A percentile compares a stretch with the other conserved stretches of the same genome.
phyloP scores from a whole-genome alignment of 352 stramenopile genomes.

The Phytophthora parvispora region DNA sequence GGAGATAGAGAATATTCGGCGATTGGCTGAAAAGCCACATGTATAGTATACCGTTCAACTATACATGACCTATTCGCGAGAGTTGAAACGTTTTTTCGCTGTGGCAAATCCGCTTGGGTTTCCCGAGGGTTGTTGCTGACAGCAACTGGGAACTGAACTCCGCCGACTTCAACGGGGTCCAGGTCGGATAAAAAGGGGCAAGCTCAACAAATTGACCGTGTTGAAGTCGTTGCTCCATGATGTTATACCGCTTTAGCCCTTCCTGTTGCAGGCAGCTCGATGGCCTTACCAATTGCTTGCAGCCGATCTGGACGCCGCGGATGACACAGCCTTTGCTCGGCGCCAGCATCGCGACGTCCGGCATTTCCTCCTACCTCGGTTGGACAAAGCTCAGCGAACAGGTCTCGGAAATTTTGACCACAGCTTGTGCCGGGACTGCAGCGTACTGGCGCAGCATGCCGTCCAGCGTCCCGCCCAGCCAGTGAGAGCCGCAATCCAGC shows the following conservation, averaged over 20 bases:
- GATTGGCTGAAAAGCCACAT: neutral
- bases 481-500: no score
- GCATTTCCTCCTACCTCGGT: conserved; percentile 36
- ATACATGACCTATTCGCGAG: no score
- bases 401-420: conserved; percentile 20
- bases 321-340: conserved; percentile 29
- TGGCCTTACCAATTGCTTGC: neutral
- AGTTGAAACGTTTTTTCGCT: no score
- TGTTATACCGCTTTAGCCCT: no score
- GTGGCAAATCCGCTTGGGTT: no score
- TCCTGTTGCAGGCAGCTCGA: no score
- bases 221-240: no score
- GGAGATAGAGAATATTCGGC: neutral
- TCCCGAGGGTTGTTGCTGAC: no score
- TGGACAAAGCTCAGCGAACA: conserved; percentile 26
- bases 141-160: no score
- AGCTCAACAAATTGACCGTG: no score
- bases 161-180: no score
- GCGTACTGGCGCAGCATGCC: conserved; percentile 32
- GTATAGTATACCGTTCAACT: neutral
- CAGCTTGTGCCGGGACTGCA: conserved; percentile 9
- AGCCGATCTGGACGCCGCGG: conserved; percentile 21
- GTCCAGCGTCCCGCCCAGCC: conserved; percentile 24
- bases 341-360: conserved; percentile 15
- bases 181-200: no score